Evolutionary conservation across 140 eudicot species (phyloP).

Genomic region (Senecio squalidus): DNA sequence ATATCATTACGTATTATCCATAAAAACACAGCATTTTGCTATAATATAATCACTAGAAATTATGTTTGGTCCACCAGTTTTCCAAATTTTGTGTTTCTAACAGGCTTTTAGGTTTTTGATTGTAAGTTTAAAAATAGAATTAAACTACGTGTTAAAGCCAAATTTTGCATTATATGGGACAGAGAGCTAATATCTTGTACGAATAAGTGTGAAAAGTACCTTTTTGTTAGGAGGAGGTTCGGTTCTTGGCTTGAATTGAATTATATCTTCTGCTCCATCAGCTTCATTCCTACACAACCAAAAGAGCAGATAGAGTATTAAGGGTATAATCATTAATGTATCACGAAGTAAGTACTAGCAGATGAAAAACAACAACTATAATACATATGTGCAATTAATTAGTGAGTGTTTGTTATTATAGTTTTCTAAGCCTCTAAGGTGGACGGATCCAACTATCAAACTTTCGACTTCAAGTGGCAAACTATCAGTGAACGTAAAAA

Average conservation of each 20-base stretch:
- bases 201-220: slow-evolving; percentile 36
- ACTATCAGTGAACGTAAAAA: no score
- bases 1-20: background rate
- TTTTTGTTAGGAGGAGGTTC: slow-evolving; percentile 50
- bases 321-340: background rate
- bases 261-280: slow-evolving; percentile 23
- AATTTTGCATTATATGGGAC: background rate
- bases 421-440: no score
- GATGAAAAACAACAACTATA: no score
- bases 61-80: background rate
- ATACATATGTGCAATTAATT: no score
- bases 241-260: slow-evolving; percentile 28
- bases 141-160: background rate
- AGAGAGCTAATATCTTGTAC: background rate
- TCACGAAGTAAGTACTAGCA: background rate
- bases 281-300: slow-evolving; percentile 29
- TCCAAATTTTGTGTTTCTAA: no score
- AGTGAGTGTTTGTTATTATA: no score
- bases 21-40: background rate
- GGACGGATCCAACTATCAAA: no score
- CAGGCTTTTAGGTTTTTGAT: background rate
- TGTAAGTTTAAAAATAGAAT: slow-evolving; percentile 4
- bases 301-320: slow-evolving; percentile 5
- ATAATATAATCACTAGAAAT: no score
- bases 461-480: no score